Evolutionary conservation across 2,329 filamentous ascomycete species (phyloP).

Genomic region (Penicillium frequentans): DNA sequence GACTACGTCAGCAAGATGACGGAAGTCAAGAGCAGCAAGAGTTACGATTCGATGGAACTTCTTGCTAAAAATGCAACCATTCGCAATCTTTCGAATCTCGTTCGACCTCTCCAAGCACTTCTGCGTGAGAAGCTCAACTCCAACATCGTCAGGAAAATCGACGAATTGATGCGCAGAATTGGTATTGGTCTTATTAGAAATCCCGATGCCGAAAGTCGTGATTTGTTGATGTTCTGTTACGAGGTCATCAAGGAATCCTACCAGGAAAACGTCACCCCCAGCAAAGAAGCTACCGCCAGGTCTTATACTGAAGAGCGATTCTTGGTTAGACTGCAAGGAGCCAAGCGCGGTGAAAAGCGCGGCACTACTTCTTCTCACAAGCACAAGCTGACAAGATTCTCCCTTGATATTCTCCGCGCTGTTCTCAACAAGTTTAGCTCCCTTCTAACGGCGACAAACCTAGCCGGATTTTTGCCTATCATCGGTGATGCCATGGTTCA

Average conservation of each 20-base stretch:
- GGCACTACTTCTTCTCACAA: conserved; percentile 74
- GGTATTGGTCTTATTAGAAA: conserved; percentile 82
- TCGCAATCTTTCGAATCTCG: conserved; percentile 68
- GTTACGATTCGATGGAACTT: conserved; percentile 94
- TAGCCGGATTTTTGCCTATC: conserved; percentile 83
- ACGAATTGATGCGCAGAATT: conserved; percentile 81
- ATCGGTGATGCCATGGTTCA: conserved; percentile 83
- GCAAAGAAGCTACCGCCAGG: conserved; percentile 21
- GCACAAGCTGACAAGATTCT: conserved; percentile 85
- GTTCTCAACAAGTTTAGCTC: conserved; percentile 83
- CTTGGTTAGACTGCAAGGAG: conserved; percentile 72
- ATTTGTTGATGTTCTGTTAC: conserved; percentile 92
- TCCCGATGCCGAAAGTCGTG: conserved; percentile 70
- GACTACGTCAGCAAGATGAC: conserved; percentile 95
- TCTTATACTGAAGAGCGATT: conserved; percentile 56
- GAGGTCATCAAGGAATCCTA: conserved; percentile 89
- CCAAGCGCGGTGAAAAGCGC: conserved; percentile 71
- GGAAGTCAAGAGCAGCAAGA: conserved; percentile 97
- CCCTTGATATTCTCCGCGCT: conserved; percentile 80
- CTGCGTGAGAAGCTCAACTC: conserved; percentile 81
- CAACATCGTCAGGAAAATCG: conserved; percentile 83
- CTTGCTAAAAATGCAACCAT: conserved; percentile 81
- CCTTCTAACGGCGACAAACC: conserved; percentile 74
- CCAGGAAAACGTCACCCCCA: conserved; percentile 55
- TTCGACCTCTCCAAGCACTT: conserved; percentile 75